These are phyloP conservation scores for Suhomyces pyralidae DNA, from an alignment of 805 yeast species.

Conservation along the genomic window DNA sequence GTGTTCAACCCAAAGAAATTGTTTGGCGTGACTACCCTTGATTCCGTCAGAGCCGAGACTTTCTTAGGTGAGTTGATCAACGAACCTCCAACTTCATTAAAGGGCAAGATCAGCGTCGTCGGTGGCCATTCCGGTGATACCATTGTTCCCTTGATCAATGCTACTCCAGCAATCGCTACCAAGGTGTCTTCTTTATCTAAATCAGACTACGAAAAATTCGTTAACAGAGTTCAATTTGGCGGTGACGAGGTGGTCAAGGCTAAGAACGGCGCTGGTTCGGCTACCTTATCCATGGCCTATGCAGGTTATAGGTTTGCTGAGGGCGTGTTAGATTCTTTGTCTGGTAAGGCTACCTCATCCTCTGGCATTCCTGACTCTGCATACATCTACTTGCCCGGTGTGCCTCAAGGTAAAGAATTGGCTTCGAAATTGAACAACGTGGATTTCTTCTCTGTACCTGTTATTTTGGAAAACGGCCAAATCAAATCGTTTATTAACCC, in stretches of 20 bases:
- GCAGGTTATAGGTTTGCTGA: slow-evolving; percentile 79
- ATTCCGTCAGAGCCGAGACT: slow-evolving; percentile 45
- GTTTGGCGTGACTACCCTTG: slow-evolving; percentile 47
- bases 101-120: slow-evolving; percentile 41
- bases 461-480: slow-evolving; percentile 37
- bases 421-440: slow-evolving; percentile 36
- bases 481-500: slow-evolving; percentile 37
- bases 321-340: slow-evolving; percentile 57
- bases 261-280: slow-evolving; percentile 91
- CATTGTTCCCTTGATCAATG: slow-evolving; percentile 37
- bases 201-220: slow-evolving; percentile 22
- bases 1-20: slow-evolving; percentile 45
- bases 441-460: slow-evolving; percentile 50
- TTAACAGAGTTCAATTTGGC: slow-evolving; percentile 53
- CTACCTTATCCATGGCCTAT: slow-evolving; percentile 93
- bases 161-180: slow-evolving; percentile 14
- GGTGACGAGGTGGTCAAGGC: slow-evolving; percentile 98
- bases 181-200: slow-evolving; percentile 16
- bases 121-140: slow-evolving; percentile 51
- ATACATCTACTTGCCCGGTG: slow-evolving; percentile 53
- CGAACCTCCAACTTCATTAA: slow-evolving; percentile 28
- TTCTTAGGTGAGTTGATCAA: slow-evolving; percentile 39
- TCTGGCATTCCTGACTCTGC: slow-evolving; percentile 42
- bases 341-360: slow-evolving; percentile 52
- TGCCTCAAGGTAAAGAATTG: slow-evolving; percentile 46